Evolutionary conservation across 1,284 basidiomycete species (phyloP).

Genomic region (Rhodotorula sp.): DNA sequence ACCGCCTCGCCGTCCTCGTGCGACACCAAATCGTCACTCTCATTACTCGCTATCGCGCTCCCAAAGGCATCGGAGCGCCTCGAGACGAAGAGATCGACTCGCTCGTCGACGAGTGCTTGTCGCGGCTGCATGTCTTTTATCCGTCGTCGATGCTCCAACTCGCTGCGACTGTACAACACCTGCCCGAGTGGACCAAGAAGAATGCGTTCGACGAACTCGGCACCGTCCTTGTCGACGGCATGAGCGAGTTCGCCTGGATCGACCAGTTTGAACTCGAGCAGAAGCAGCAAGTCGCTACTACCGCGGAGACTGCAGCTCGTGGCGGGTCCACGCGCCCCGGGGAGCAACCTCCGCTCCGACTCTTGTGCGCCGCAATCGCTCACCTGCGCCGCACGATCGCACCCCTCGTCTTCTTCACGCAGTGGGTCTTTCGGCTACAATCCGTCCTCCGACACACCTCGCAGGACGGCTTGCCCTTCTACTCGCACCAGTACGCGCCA

Average conservation of each 20-base stretch:
- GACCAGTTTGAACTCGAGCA: constrained; percentile 59
- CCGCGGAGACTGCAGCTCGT: too few species aligned
- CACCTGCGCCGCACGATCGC: constrained; percentile 57
- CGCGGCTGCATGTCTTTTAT: constrained; percentile 63
- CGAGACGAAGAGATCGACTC: constrained; percentile 13
- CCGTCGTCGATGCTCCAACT: constrained; percentile 66
- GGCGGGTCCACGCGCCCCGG: constrained; percentile 28
- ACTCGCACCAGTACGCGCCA: constrained; percentile 55
- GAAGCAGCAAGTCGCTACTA: constrained; percentile 8
- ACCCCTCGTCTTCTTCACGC: constrained; percentile 61
- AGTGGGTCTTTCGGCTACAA: constrained; percentile 60
- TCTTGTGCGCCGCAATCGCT: constrained; percentile 54
- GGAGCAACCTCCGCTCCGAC: constrained; percentile 4
- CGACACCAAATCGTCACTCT: constrained; percentile 47
- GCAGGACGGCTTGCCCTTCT: constrained; percentile 35
- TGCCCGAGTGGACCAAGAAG: constrained; percentile 57
- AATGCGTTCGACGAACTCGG: constrained; percentile 53
- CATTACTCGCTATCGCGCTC: constrained; percentile 12
- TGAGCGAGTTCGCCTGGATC: constrained; percentile 71
- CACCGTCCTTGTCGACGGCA: constrained; percentile 60
- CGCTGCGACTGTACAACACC: constrained; percentile 61
- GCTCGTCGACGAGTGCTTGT: constrained; percentile 52
- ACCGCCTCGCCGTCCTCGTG: constrained; percentile 59
- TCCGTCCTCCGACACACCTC: constrained; percentile 37
- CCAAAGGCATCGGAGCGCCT: constrained; percentile 17